Percentiles rank a stretch among this genome's conserved stretches.
These are phyloP conservation scores for Beta lomatogona DNA, from an alignment of 179 eudicot genomes.

Conservation along the genomic window DNA sequence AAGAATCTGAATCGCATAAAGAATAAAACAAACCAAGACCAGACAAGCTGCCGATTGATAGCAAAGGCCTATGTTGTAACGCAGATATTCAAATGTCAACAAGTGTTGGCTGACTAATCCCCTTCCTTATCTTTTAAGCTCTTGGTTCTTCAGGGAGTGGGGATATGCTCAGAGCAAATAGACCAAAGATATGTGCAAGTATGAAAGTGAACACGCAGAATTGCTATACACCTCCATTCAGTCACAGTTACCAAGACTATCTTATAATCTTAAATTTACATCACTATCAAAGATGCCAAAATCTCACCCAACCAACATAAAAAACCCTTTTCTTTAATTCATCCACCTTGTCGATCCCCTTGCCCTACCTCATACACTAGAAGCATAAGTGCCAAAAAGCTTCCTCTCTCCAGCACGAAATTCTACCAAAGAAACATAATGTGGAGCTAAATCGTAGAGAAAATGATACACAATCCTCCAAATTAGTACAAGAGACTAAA, in stretches of 20 bases:
- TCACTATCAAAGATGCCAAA: background rate
- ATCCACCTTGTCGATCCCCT: background rate
- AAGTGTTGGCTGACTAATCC: no score
- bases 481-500: no score
- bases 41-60: no score
- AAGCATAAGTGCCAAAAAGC: background rate
- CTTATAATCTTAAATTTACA: background rate
- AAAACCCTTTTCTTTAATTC: background rate
- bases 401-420: background rate
- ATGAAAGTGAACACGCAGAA: background rate
- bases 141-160: background rate
- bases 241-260: background rate
- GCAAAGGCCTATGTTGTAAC: no score
- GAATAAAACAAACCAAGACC: no score
- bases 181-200: background rate
- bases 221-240: background rate
- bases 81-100: no score
- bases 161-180: background rate
- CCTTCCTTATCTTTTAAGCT: background rate
- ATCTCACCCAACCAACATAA: no score
- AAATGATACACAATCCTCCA: no score
- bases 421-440: no score
- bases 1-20: no score
- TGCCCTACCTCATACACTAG: background rate
- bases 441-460: background rate